Base-by-base conservation (phyloP, 164 flowering plant species). In the Protea cynaroides region DNA sequence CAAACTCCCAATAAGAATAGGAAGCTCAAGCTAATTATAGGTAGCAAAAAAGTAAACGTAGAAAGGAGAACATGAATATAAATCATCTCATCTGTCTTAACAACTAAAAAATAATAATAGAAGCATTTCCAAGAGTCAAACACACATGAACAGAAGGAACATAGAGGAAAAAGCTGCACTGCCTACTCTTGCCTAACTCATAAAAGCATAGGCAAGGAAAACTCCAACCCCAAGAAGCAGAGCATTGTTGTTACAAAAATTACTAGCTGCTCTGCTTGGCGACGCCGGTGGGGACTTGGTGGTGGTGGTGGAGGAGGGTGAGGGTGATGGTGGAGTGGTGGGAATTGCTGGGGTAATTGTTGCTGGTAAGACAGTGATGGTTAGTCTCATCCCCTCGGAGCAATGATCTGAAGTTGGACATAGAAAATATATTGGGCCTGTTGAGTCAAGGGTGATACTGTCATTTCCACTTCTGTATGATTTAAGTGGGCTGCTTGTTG, bases 401-500 rank as follows among this genome's bases (percentile, higher is more conserved):
- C 73, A 70, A 24, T 70, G 73, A 49, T 60, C 54, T 0, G 56
- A 25, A 24, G 21, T 15, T 15, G 69, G 56, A 13, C 73, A 70
- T 22, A 65, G 3, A 36, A 70, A 70, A 61, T 70, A 70, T 46
- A 37, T 38, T 15, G 65, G 11, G n/a, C 73, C 65, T 5, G 60
- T 47, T 23, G 57, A 47, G 52, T 52, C 56, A 4, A 70, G 69
- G 10, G 64, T 43, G 18, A 70, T 22, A 2, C 10, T 22, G 23
- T 52, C 40, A 56, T 40, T 65, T 22, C 69, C 73, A 22, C 36
- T 61, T 2, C 7, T 59, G 49, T 55, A 36, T 34, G 36, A 50
- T 5, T 29, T 7, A 19, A 65, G 36, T 23, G 56, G 36, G 19
- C 55, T 65, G 3, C 44, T 19, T 29, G 34, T 2, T 22, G 54